These are phyloP conservation scores for Pulveroboletus sp. DNA, from an alignment of 768 basidiomycete species.

Conservation along the genomic window DNA sequence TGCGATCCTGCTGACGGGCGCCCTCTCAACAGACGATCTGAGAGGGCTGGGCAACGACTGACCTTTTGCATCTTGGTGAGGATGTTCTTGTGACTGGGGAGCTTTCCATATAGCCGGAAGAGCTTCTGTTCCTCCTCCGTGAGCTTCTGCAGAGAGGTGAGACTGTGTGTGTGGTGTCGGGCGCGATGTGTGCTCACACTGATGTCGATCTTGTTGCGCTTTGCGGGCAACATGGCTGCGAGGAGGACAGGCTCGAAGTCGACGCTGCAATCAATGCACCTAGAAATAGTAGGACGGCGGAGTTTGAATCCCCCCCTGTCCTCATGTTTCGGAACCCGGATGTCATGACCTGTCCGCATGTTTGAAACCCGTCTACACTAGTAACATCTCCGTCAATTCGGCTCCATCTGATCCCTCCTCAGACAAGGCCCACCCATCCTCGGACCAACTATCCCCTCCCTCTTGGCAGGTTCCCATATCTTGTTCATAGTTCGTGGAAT, in stretches of 20 bases:
- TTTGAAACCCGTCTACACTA: constrained; percentile 17
- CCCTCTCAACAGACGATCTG: constrained; percentile 6
- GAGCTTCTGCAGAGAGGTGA: constrained; percentile 54
- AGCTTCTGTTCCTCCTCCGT: constrained; percentile 90
- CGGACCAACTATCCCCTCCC: constrained; percentile 3
- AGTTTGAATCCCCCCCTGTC: constrained; percentile 14
- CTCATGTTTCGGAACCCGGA: constrained; percentile 34
- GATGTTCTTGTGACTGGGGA: constrained; percentile 90
- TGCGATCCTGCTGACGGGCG: constrained; percentile 72
- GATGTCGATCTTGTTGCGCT: constrained; percentile 92
- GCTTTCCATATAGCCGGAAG: constrained; percentile 90
- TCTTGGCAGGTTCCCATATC: constrained; percentile 6
- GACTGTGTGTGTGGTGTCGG: background rate
- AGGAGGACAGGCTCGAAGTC: constrained; percentile 8
- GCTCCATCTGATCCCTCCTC: constrained; percentile 5
- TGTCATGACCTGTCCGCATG: constrained; percentile 15
- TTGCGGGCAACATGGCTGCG: constrained; percentile 62
- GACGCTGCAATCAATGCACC: constrained; percentile 16
- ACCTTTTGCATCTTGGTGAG: constrained; percentile 97
- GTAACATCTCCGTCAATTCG: constrained; percentile 1
- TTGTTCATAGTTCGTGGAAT: constrained; percentile 9
- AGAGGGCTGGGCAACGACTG: constrained; percentile 15
- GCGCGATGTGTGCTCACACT: constrained; percentile 57
- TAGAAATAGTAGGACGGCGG: constrained; percentile 28
- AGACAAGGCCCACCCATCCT: constrained; percentile 11